Evolutionary conservation across 495 filamentous ascomycete genomes (phyloP), one percentile per base, ranked within the genome.

Genomic region (Aspergillus egyptiacus): DNA sequence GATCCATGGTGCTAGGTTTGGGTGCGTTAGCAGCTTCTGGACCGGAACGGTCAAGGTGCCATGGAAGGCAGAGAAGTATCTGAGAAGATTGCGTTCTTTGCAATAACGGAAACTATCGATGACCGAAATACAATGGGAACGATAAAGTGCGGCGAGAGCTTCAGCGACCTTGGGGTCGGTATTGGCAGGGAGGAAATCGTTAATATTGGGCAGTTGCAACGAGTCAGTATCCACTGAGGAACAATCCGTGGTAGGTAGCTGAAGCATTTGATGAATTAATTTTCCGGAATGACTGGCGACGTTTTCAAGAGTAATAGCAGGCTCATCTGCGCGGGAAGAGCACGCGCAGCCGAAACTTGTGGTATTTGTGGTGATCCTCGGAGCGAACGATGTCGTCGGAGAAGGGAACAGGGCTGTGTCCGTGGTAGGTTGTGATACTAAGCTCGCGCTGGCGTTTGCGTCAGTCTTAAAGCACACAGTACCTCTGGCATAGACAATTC

Each of bases 1-100:
- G 53, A 98, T 94, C 93, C 93, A 98, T 2, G 85, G 80, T 11
- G 89, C 87, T 39, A 98, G 72, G 46, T 77, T 80, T 2, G 85
- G 86, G 55, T 93, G 81, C 6, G 83, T 81, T 50, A 98, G 82
- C 9, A 98, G 76, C 66, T 91, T 96, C 68, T 96, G 91, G n/a
- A 96, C 89, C 3, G 94, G 94, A 61, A 95, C 90, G 13, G 93
- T 97, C 56, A 98, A 75, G 2, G 89, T 96, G 45, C 93, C 94
- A 53, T 94, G 87, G 66, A 97, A 97, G 7, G 91, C 91, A 27
- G 85, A 86, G 64, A 94, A 95, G n/a, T 95, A 83, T 56, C 91
- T 87, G 58, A 95, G 89, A 57, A 98, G 91, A 22, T 90, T 89
- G 58, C 93, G 88, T 59, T 96, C 85, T 58, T 93, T 94, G 77